A percentile compares a stretch with the other conserved stretches of the same genome.
phyloP scores from a whole-genome alignment of 2,329 filamentous ascomycete species.

The Elsinoe necatrix region DNA sequence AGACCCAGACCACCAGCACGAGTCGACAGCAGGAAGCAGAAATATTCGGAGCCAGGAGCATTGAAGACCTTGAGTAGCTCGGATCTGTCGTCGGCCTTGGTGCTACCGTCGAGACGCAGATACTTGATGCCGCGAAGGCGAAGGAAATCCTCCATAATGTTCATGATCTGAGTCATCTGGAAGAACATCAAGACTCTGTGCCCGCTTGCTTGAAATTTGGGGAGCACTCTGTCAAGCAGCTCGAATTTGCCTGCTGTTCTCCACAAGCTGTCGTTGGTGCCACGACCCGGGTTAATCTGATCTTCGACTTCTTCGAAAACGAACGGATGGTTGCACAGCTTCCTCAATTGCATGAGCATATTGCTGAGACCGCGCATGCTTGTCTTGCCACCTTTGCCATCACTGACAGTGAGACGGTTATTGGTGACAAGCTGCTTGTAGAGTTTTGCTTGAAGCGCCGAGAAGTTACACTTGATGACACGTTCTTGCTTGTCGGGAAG shows the following conservation, averaged over 20 bases:
- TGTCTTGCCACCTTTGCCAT: slow-evolving; percentile 91
- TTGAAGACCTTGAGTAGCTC: slow-evolving; percentile 87
- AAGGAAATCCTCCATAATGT: slow-evolving; percentile 99
- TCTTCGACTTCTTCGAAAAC: slow-evolving; percentile 98
- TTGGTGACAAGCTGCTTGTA: slow-evolving; percentile 97
- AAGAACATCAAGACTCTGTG: slow-evolving; percentile 99
- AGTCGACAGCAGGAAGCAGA: slow-evolving; percentile 97
- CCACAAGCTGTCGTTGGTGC: slow-evolving; percentile 91
- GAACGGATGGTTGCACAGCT: slow-evolving; percentile 98
- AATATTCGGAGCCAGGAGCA: slow-evolving; percentile 79
- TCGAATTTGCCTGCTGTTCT: slow-evolving; percentile 96
- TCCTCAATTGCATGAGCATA: slow-evolving; percentile 99
- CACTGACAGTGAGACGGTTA: slow-evolving; percentile 88
- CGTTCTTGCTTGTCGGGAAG: slow-evolving; percentile 97
- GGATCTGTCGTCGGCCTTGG: slow-evolving; percentile 94
- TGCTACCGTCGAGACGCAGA: slow-evolving; percentile 88
- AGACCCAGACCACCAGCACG: slow-evolving; percentile 96
- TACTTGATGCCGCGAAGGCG: slow-evolving; percentile 76
- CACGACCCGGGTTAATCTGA: slow-evolving; percentile 84
- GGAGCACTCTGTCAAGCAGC: slow-evolving; percentile 80
- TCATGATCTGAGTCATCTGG: slow-evolving; percentile 99
- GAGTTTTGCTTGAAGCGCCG: slow-evolving; percentile 80
- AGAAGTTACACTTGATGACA: slow-evolving; percentile 99
- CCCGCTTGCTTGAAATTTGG: slow-evolving; percentile 83
- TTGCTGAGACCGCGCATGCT: slow-evolving; percentile 92